Percentiles rank a stretch among this genome's conserved stretches.
phyloP scores from a whole-genome alignment of 331 rosid genomes.

The Dryas integrifolia region DNA sequence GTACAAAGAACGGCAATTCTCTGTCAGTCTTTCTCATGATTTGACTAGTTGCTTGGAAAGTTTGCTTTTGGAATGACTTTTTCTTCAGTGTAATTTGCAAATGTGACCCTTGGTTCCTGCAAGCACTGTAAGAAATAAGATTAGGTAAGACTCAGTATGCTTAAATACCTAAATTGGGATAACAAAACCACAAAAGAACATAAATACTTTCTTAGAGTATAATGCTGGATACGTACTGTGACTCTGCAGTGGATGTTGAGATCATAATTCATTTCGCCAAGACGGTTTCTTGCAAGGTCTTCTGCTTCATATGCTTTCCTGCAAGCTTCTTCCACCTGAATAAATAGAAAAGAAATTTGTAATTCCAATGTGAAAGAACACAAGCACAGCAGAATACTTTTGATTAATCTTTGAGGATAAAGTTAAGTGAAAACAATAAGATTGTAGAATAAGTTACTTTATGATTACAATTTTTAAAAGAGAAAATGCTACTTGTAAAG shows the following conservation, averaged over 20 bases:
- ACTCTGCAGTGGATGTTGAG: conserved; percentile 68
- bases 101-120: conserved; percentile 64
- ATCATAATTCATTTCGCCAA: conserved; percentile 60
- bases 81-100: conserved; percentile 50
- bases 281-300: conserved; percentile 52
- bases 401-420: neutral
- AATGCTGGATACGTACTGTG: conserved; percentile 39
- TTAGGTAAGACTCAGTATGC: neutral
- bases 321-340: conserved; percentile 76
- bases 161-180: neutral
- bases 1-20: neutral
- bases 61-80: conserved; percentile 31
- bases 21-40: neutral
- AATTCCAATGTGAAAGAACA: neutral
- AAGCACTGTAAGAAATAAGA: conserved; percentile 46
- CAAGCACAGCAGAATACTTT: neutral
- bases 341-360: conserved; percentile 3
- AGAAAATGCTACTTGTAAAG: neutral
- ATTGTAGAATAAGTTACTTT: neutral
- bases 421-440: neutral
- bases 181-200: neutral
- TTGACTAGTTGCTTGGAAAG: neutral
- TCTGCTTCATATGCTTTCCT: conserved; percentile 63
- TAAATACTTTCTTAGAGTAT: conserved; percentile 2
- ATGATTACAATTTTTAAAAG: neutral